Evolutionary conservation across 1,284 basidiomycete genomes (phyloP).

Genomic region (Ustilago cynodontis): DNA sequence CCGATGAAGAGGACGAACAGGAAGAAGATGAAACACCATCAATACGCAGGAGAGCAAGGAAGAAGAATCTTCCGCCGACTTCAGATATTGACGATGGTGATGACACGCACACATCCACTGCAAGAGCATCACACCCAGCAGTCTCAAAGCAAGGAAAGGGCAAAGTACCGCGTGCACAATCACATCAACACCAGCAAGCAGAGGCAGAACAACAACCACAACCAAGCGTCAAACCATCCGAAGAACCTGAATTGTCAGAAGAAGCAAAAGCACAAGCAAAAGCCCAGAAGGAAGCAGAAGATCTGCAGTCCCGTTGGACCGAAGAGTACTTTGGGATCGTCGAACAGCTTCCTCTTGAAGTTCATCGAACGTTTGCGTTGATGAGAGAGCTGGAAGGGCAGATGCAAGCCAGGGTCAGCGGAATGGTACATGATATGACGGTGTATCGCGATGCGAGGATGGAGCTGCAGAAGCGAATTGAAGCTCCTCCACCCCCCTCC

Average conservation of each 20-base stretch:
- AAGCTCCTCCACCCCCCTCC: background rate
- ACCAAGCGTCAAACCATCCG: conserved; percentile 5
- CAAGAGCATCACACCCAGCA: background rate
- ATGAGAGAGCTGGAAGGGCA: conserved; percentile 86
- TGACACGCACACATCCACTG: background rate
- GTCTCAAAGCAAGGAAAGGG: background rate
- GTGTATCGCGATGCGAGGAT: conserved; percentile 41
- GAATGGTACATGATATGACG: conserved; percentile 27
- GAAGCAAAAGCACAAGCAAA: conserved; percentile 36
- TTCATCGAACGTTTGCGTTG: conserved; percentile 83
- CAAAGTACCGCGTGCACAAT: conserved; percentile 9
- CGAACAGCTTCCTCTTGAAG: conserved; percentile 85
- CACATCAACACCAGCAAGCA: no score
- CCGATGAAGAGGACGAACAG: conserved; percentile 36
- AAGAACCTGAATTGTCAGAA: conserved; percentile 30
- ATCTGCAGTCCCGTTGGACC: conserved; percentile 56
- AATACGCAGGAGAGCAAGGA: conserved; percentile 17
- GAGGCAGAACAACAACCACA: background rate
- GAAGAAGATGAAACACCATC: conserved; percentile 30
- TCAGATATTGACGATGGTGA: conserved; percentile 23
- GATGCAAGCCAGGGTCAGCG: conserved; percentile 67
- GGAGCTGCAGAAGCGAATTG: conserved; percentile 21
- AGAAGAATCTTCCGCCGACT: conserved; percentile 11
- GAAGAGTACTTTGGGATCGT: conserved; percentile 73
- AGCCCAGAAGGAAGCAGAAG: conserved; percentile 47